These are phyloP conservation scores for Fusarium caatingaense DNA, from an alignment of 2,329 filamentous ascomycete species.

Conservation along the genomic window DNA sequence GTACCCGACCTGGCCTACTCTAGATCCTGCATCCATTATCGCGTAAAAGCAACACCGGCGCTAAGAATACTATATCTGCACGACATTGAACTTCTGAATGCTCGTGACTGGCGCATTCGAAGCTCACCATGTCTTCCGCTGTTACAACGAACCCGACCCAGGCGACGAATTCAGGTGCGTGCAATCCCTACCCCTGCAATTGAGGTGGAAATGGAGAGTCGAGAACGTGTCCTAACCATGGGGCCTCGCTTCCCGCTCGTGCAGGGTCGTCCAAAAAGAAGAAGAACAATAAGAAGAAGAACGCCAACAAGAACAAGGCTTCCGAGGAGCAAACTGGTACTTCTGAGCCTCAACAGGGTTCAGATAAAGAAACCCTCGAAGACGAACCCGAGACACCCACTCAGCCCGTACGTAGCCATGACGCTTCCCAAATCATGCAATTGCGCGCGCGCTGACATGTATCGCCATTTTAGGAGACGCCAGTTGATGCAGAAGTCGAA, in stretches of 20 bases:
- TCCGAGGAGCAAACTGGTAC: slow-evolving; percentile 50
- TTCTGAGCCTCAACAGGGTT: slow-evolving; percentile 48
- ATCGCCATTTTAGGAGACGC: slow-evolving; percentile 44
- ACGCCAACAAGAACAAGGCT: slow-evolving; percentile 61
- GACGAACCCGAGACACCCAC: slow-evolving; percentile 58
- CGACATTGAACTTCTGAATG: slow-evolving; percentile 41
- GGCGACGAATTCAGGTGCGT: slow-evolving; percentile 53
- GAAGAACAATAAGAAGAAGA: slow-evolving; percentile 71
- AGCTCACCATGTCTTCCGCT: slow-evolving; percentile 55
- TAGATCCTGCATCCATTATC: slow-evolving; percentile 26
- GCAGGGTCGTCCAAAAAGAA: slow-evolving; percentile 64
- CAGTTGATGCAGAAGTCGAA: slow-evolving; percentile 40
- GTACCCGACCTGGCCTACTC: slow-evolving; percentile 10
- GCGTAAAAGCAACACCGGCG: slow-evolving; percentile 29
- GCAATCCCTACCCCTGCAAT: slow-evolving; percentile 43
- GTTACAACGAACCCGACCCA: slow-evolving; percentile 51
- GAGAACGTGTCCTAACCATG: slow-evolving; percentile 50
- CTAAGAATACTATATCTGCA: slow-evolving; percentile 27
- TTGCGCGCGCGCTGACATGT: slow-evolving; percentile 42
- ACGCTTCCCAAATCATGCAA: slow-evolving; percentile 24
- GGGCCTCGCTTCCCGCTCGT: slow-evolving; percentile 36
- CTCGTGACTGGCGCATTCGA: slow-evolving; percentile 35
- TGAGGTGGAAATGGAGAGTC: slow-evolving; percentile 36
- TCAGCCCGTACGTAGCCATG: slow-evolving; percentile 48
- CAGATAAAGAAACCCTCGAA: slow-evolving; percentile 58